These are phyloP conservation scores for Cryptosporidium andersoni DNA, from an alignment of 169 alveolate species.

Conservation along the genomic window DNA sequence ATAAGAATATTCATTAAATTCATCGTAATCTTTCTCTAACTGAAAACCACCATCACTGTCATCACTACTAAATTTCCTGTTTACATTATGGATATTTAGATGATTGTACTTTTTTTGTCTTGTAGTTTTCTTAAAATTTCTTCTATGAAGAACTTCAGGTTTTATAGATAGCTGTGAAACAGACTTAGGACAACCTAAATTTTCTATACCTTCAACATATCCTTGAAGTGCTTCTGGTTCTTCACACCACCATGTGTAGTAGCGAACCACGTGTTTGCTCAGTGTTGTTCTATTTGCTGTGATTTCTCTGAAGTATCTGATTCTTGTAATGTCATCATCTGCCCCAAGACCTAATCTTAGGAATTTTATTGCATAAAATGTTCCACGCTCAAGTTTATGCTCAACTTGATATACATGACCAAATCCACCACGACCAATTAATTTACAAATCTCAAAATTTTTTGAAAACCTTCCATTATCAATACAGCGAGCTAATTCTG, in stretches of 20 bases:
- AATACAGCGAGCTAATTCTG: slow-evolving; percentile 56
- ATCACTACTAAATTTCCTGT: not conserved
- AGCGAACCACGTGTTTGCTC: slow-evolving; percentile 89
- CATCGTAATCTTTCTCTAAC: not conserved
- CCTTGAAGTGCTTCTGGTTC: slow-evolving; percentile 87
- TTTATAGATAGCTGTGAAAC: slow-evolving; percentile 67
- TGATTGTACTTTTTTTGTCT: not conserved
- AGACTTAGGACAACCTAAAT: slow-evolving; percentile 78
- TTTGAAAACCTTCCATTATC: slow-evolving; percentile 87
- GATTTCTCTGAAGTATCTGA: slow-evolving; percentile 87
- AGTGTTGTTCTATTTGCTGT: slow-evolving; percentile 87
- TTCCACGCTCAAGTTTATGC: slow-evolving; percentile 88
- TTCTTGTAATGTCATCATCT: slow-evolving; percentile 82
- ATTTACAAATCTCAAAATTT: slow-evolving; percentile 81
- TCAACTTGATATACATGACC: slow-evolving; percentile 88
- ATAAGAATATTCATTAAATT: not conserved
- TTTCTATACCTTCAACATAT: slow-evolving; percentile 78
- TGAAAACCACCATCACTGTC: not conserved
- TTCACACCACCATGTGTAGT: slow-evolving; percentile 93
- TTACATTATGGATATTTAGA: not conserved
- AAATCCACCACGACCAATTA: slow-evolving; percentile 90
- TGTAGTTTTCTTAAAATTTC: slow-evolving; percentile 10
- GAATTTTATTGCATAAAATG: slow-evolving; percentile 86
- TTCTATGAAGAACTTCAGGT: slow-evolving; percentile 25
- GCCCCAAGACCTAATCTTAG: slow-evolving; percentile 81